Evolutionary conservation across 495 filamentous ascomycete genomes (phyloP), one percentile per base, ranked within the genome.

Genomic region (Hyaloscypha finlandica): DNA sequence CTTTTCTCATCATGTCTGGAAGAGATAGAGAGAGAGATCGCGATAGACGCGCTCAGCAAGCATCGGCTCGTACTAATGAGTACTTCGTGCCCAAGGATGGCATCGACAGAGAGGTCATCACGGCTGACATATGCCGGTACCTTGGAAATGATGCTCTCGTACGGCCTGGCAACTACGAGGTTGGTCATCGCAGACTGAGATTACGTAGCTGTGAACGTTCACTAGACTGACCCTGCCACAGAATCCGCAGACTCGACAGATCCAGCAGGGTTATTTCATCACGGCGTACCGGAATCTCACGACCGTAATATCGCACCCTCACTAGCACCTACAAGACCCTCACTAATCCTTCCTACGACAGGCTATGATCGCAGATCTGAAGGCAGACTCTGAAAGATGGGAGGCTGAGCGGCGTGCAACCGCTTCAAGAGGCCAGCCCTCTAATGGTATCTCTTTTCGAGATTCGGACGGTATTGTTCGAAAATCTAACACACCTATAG

Each of bases 91-190:
- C 90, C 30, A 91, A 91, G 70, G 91, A 95, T 70, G 92, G 93
- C 73, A 97, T 97, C 77, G 90, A 91, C 78, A 87, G 93, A 68
- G 92, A 97, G 77, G 93, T 97, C 74, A 95, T 97, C 79, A 92
- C 92, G 74, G 90, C 93, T 75, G 93, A 97, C 80, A 94, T 97
- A 67, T 96, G 93, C 82, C 90, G 92, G 76, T 97, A 95, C 75
- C 87, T 97, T 66, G 93, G 93, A 70, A 92, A 91, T 74, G 93
- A 97, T 84, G 93, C 93, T 37, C 85, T 93, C 70, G 92, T 95
- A 71, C 88, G 90, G 76, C 93, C 93, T 66, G 92, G 92, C 76
- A 86, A 81, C 68, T 91, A 93, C 79, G 85, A 91, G 86, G 92
- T 93, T 81, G 74, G 86, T 78, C 69, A 70, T 42, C 5, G 29